Percentiles rank a stretch among this genome's conserved stretches.
Evolutionary conservation across 2,329 filamentous ascomycete species (phyloP).

Genomic region (Xylaria sp.): DNA sequence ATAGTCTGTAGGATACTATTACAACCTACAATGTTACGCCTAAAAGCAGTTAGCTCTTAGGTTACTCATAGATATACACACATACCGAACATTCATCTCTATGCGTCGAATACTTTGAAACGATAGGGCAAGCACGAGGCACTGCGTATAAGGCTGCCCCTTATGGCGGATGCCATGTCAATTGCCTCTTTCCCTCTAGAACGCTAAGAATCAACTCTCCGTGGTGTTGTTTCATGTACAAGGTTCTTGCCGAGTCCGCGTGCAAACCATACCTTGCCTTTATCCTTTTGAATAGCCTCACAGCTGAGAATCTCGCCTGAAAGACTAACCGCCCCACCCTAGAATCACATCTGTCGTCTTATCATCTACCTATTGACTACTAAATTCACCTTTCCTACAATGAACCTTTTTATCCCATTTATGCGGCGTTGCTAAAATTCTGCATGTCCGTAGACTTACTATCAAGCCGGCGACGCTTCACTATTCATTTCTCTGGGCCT

Average conservation of each 20-base stretch:
- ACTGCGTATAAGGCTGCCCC: background rate
- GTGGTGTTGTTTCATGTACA: too few species aligned
- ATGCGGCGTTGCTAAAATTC: conserved; percentile 27
- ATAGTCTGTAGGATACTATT: background rate
- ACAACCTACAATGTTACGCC: background rate
- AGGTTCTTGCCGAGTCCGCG: conserved; percentile 6
- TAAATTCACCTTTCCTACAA: conserved; percentile 11
- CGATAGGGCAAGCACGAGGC: too few species aligned
- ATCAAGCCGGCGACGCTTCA: conserved; percentile 15
- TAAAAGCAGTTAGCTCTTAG: background rate
- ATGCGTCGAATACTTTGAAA: too few species aligned
- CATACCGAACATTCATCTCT: too few species aligned
- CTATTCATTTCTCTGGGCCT: conserved; percentile 26
- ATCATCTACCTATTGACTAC: conserved; percentile 20
- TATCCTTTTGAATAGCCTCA: background rate
- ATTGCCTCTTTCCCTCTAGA: background rate
- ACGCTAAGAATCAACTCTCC: too few species aligned
- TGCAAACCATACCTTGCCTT: background rate
- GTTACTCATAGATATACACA: background rate
- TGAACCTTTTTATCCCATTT: conserved; percentile 15
- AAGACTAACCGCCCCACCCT: conserved; percentile 21
- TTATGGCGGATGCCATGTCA: background rate
- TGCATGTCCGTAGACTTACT: conserved; percentile 21
- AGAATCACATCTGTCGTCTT: conserved; percentile 22
- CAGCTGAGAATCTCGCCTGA: background rate